A percentile compares a stretch with the other conserved stretches of the same genome.
Conservation (phyloP, 768 basidiomycete genomes). For the Hirschioporus abietinus region DNA sequence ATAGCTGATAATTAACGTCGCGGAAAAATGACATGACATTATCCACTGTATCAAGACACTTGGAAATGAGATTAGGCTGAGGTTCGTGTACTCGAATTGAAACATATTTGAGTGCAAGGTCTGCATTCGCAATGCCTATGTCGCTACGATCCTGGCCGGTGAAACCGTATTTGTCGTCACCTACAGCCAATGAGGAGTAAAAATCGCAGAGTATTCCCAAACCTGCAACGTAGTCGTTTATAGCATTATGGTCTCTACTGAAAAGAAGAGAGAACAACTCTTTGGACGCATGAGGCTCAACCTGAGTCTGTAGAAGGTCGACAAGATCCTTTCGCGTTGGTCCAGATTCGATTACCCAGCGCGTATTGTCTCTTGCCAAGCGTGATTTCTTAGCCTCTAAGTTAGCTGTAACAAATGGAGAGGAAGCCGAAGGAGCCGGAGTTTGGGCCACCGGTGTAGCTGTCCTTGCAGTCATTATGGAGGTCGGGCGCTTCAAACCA, state of each 20-base stretch:
- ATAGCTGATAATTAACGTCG: constrained; percentile 66
- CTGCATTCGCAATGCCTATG: constrained; percentile 79
- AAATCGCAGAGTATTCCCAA: constrained; percentile 71
- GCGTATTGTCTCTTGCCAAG: constrained; percentile 67
- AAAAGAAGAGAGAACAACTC: constrained; percentile 76
- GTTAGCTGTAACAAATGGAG: constrained; percentile 47
- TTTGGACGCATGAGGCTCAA: constrained; percentile 79
- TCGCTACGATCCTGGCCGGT: constrained; percentile 46
- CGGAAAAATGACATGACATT: constrained; percentile 73
- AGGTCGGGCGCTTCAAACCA: constrained; percentile 41
- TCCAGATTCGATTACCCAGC: constrained; percentile 85
- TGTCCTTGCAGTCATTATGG: constrained; percentile 26
- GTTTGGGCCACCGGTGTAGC: constrained; percentile 26
- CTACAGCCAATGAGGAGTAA: constrained; percentile 52
- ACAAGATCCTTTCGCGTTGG: constrained; percentile 81
- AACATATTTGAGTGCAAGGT: constrained; percentile 88
- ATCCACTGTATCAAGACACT: constrained; percentile 85
- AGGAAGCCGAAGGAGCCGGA: constrained; percentile 26
- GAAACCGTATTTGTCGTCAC: constrained; percentile 47
- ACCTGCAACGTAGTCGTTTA: constrained; percentile 87
- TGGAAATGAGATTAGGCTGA: constrained; percentile 82
- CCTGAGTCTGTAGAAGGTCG: constrained; percentile 83
- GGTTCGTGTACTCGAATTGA: constrained; percentile 88
- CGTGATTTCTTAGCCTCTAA: constrained; percentile 59
- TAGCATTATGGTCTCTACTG: constrained; percentile 92